A percentile compares a stretch with the other conserved stretches of the same genome.
Evolutionary conservation across 2,329 filamentous ascomycete genomes (phyloP).

Genomic region (Colletotrichum falcatum): DNA sequence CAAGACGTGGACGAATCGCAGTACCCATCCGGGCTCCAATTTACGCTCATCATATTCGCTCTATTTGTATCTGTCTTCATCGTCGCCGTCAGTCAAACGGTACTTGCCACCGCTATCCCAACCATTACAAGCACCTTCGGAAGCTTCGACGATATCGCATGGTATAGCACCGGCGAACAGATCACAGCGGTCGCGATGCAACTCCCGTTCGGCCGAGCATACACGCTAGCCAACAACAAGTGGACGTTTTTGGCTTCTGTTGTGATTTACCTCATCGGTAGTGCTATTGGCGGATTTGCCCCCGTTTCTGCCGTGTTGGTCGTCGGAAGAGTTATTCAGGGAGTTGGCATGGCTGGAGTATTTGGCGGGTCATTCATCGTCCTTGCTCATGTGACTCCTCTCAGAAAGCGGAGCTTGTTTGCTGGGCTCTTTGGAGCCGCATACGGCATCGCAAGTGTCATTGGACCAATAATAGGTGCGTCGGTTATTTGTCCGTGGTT

Average conservation of each 20-base stretch:
- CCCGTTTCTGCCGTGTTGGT: conserved; percentile 51
- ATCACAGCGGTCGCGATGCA: conserved; percentile 45
- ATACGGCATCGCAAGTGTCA: conserved; percentile 52
- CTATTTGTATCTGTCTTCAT: conserved; percentile 14
- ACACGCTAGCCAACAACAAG: conserved; percentile 48
- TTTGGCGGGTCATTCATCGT: conserved; percentile 53
- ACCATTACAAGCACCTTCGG: conserved; percentile 51
- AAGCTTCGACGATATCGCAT: conserved; percentile 56
- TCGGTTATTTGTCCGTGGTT: no score
- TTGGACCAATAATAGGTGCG: conserved; percentile 44
- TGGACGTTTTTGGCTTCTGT: conserved; percentile 44
- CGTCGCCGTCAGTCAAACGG: conserved; percentile 43
- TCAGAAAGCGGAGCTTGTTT: conserved; percentile 49
- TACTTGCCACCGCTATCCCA: conserved; percentile 53
- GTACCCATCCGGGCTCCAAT: conserved; percentile 6
- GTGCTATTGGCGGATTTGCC: conserved; percentile 43
- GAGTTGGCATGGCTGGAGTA: conserved; percentile 51
- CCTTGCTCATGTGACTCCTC: conserved; percentile 52
- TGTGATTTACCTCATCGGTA: conserved; percentile 44
- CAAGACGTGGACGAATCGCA: background rate
- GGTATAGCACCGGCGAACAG: conserved; percentile 46
- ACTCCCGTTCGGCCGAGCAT: conserved; percentile 46
- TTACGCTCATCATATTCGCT: conserved; percentile 10
- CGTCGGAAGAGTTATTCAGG: conserved; percentile 52
- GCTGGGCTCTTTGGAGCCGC: conserved; percentile 53